Evolutionary conservation across 441 rosid genomes (phyloP).

Genomic region (Syzygium syzygioides): DNA sequence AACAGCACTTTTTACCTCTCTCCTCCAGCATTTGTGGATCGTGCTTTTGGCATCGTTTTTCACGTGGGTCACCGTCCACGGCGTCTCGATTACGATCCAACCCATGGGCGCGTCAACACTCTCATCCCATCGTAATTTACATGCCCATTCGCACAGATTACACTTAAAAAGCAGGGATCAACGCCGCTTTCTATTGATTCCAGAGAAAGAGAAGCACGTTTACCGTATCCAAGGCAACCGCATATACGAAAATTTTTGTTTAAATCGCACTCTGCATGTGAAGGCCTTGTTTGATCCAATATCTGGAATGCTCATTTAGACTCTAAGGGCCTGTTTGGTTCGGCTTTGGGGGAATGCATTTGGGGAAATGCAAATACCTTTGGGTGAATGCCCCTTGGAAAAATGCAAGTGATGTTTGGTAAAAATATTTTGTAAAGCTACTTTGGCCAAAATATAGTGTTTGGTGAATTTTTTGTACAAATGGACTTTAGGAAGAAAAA

Average conservation of each 20-base stretch:
- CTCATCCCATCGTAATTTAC: background rate
- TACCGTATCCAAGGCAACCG: background rate
- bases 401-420: too few relatives aligned
- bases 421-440: too few relatives aligned
- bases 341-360: too few relatives aligned
- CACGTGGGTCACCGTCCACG: background rate
- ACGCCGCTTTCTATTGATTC: background rate
- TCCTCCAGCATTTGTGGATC: background rate
- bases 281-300: background rate
- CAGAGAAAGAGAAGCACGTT: background rate
- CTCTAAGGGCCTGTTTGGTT: too few relatives aligned
- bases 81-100: background rate
- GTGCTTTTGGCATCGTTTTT: background rate
- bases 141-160: background rate
- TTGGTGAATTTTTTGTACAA: too few relatives aligned
- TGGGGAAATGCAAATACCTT: too few relatives aligned
- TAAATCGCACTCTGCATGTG: background rate
- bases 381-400: too few relatives aligned
- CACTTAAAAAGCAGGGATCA: background rate
- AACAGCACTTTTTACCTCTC: background rate
- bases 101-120: background rate
- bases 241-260: background rate
- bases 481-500: too few relatives aligned
- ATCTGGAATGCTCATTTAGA: too few relatives aligned
- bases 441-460: too few relatives aligned